phyloP scores from a whole-genome alignment of 1,139 yeast species.

The Pichia sp. region DNA sequence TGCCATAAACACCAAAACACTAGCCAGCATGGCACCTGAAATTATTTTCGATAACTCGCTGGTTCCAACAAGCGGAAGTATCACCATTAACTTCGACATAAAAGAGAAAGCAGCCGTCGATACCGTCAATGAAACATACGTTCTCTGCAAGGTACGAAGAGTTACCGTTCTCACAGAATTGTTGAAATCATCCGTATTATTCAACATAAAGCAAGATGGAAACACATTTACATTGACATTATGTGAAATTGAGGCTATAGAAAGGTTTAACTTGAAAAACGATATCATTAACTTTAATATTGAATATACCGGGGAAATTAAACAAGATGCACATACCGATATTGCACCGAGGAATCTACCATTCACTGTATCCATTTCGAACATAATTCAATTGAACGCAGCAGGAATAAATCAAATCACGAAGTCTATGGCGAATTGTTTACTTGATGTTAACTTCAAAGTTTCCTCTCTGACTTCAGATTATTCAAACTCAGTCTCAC shows the following conservation, averaged over 20 bases:
- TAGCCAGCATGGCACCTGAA: too few species aligned
- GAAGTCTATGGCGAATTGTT: neutral
- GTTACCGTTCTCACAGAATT: neutral
- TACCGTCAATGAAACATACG: too few species aligned
- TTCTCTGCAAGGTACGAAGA: too few species aligned
- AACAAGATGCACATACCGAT: neutral
- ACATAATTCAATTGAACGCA: slow-evolving; percentile 4
- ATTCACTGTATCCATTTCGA: slow-evolving; percentile 1
- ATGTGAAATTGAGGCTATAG: slow-evolving; percentile 3
- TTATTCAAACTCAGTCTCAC: neutral
- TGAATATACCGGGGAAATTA: neutral
- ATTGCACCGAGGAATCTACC: neutral
- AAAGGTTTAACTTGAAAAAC: slow-evolving; percentile 5
- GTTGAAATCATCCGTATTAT: slow-evolving; percentile 3
- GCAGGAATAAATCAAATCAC: slow-evolving; percentile 3
- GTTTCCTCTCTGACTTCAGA: neutral
- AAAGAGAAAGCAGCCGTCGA: too few species aligned
- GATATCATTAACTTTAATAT: slow-evolving; percentile 4
- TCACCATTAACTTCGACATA: too few species aligned
- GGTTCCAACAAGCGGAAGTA: too few species aligned
- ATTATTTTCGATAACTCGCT: too few species aligned
- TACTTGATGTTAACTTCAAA: slow-evolving; percentile 1
- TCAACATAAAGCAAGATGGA: neutral
- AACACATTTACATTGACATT: neutral
- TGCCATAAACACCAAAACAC: too few species aligned